phyloP scores from a whole-genome alignment of 257 asterid species.

The Solanum microdontum region DNA sequence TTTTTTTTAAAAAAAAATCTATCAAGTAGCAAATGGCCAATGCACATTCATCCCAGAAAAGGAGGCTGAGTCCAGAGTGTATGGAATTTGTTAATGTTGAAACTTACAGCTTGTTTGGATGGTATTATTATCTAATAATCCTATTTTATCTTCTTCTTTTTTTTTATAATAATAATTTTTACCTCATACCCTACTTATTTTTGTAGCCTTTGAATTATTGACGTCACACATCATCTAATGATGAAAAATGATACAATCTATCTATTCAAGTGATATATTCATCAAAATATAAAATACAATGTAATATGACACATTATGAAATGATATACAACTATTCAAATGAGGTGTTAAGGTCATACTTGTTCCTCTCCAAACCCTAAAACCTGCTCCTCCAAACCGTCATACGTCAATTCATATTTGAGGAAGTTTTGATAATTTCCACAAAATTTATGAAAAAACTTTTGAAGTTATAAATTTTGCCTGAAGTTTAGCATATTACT shows the following conservation, averaged over 20 bases:
- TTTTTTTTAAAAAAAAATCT: neutral
- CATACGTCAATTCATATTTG: neutral
- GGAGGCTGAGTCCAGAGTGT: neutral
- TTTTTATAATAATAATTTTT: neutral
- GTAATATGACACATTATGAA: fast-evolving
- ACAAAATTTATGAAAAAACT: neutral
- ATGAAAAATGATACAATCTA: neutral
- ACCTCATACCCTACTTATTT: neutral
- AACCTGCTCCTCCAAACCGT: neutral
- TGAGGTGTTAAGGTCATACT: neutral
- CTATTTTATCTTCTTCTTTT: too few species aligned
- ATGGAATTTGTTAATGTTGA: neutral
- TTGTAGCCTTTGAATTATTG: neutral
- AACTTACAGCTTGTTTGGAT: neutral
- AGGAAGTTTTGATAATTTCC: neutral
- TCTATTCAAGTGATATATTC: neutral
- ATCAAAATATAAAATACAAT: neutral
- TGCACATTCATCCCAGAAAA: neutral
- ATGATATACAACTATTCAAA: neutral
- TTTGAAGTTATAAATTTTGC: too few species aligned
- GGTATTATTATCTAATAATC: too few species aligned
- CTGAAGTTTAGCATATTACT: too few species aligned
- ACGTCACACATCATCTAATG: neutral
- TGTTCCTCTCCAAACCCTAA: neutral
- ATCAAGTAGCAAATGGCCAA: neutral